phyloP scores from a whole-genome alignment of 169 alveolate species.

The Eimeria brunetti region DNA sequence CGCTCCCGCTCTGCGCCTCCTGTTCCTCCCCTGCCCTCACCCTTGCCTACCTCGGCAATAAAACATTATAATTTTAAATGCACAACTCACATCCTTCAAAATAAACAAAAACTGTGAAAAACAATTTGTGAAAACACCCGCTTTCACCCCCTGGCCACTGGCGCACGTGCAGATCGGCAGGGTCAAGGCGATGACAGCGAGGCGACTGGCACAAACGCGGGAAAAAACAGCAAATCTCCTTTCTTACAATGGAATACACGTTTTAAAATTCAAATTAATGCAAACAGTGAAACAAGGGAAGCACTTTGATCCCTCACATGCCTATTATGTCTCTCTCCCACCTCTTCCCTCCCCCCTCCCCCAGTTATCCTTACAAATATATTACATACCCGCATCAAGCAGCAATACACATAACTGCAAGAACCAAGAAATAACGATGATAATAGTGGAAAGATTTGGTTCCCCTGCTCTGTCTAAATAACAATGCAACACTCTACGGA shows the following conservation, averaged over 20 bases:
- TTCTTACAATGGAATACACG: neutral
- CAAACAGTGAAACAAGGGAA: neutral
- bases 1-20: constrained; percentile 5
- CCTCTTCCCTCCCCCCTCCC: constrained; percentile 14
- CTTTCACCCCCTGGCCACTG: neutral
- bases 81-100: neutral
- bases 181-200: neutral
- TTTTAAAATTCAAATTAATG: neutral
- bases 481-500: neutral
- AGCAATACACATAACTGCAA: neutral
- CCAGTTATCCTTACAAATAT: neutral
- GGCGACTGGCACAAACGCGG: neutral
- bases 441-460: neutral
- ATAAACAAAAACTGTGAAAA: neutral
- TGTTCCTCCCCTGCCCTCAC: neutral
- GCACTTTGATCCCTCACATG: neutral
- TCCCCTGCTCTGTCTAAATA: neutral
- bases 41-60: neutral
- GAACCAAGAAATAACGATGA: neutral
- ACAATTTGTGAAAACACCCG: neutral
- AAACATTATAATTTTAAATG: neutral
- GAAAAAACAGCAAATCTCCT: neutral
- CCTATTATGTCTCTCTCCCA: neutral
- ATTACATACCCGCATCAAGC: neutral
- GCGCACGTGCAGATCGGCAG: neutral